Evolutionary conservation across 495 filamentous ascomycete genomes (phyloP).

Genomic region (Saxophila tyrrhenica): DNA sequence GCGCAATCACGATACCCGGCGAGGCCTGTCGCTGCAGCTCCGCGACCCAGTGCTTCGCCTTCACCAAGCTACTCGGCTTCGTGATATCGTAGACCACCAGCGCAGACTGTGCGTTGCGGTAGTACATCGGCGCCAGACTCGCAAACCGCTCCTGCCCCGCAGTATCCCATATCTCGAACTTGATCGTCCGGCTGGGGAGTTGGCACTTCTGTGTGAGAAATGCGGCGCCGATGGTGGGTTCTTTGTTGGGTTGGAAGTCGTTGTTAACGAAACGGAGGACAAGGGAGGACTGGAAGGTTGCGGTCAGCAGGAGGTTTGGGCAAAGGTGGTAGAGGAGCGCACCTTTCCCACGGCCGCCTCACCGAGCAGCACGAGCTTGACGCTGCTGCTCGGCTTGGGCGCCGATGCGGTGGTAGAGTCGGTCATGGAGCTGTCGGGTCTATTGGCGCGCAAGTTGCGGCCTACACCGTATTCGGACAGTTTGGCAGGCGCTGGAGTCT

Average conservation of each 20-base stretch:
- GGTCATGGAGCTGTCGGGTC: conserved; percentile 22
- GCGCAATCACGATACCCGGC: conserved; percentile 92
- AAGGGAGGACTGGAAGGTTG: conserved; percentile 65
- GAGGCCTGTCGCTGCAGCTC: conserved; percentile 96
- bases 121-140: conserved; percentile 97
- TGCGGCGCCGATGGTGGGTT: conserved; percentile 96
- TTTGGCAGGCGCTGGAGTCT: conserved; percentile 2
- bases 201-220: conserved; percentile 98
- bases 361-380: conserved; percentile 94
- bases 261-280: conserved; percentile 98
- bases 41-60: conserved; percentile 98
- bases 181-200: conserved; percentile 91
- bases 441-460: conserved; percentile 14
- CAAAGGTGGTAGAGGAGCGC: conserved; percentile 21
- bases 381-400: conserved; percentile 95
- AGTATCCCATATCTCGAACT: conserved; percentile 99
- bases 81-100: conserved; percentile 98
- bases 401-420: conserved; percentile 41
- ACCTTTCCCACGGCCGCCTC: conserved; percentile 99
- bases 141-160: conserved; percentile 97
- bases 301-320: neutral
- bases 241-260: conserved; percentile 99
- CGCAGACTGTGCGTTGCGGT: conserved; percentile 97
- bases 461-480: conserved; percentile 16
- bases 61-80: conserved; percentile 86